phyloP scores from a whole-genome alignment of 2,329 filamentous ascomycete genomes.

The Amphichorda felina region DNA sequence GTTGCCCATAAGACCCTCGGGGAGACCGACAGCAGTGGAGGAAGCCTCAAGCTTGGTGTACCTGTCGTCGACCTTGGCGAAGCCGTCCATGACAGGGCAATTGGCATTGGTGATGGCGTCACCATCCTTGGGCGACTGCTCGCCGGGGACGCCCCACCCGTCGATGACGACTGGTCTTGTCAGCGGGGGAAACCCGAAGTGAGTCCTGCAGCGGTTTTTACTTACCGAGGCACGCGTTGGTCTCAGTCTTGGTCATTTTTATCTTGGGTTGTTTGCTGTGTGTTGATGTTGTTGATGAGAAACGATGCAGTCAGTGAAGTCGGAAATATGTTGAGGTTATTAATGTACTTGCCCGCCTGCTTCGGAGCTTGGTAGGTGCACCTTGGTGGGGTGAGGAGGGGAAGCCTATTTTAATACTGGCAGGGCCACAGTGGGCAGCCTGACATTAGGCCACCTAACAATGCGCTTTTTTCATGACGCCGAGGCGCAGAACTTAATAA shows the following conservation, averaged over 20 bases:
- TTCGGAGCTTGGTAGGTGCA: no score
- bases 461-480: no score
- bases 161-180: constrained; percentile 83
- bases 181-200: no score
- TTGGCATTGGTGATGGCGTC: constrained; percentile 92
- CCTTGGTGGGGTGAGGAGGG: not conserved
- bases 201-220: constrained; percentile 10
- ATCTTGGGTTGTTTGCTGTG: not conserved
- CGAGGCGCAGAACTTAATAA: no score
- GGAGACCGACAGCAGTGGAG: constrained; percentile 87
- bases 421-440: no score
- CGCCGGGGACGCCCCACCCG: constrained; percentile 85
- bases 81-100: constrained; percentile 89
- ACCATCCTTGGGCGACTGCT: constrained; percentile 71
- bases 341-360: no score
- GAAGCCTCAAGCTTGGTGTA: constrained; percentile 93
- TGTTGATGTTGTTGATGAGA: no score
- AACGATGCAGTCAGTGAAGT: not conserved
- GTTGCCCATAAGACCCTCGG: constrained; percentile 97
- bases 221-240: constrained; percentile 43
- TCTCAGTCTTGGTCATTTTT: constrained; percentile 32
- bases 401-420: no score
- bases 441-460: no score
- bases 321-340: not conserved
- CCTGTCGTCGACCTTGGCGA: constrained; percentile 70